phyloP scores from a whole-genome alignment of 2,329 filamentous ascomycete species.

The Exutisphaerella laricina region DNA sequence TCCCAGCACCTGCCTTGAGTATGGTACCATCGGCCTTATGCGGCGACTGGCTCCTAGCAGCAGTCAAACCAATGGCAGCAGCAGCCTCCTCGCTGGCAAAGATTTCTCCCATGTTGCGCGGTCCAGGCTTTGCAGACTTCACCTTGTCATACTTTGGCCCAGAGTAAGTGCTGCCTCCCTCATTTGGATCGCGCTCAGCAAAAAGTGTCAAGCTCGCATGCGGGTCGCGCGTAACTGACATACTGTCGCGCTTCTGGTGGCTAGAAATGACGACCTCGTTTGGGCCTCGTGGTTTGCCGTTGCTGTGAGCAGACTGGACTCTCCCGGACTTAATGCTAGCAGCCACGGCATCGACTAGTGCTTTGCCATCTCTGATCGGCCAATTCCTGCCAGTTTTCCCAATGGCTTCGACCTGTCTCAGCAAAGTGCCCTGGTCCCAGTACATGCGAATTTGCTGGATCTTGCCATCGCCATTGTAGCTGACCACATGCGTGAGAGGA shows the following conservation, averaged over 20 bases:
- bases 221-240: conserved; percentile 39
- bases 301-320: conserved; percentile 25
- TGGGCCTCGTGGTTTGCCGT: conserved; percentile 17
- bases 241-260: conserved; percentile 30
- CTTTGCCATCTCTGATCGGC: conserved; percentile 83
- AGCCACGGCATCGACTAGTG: conserved; percentile 64
- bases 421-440: conserved; percentile 90
- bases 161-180: conserved; percentile 44
- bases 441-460: conserved; percentile 82
- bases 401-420: conserved; percentile 92
- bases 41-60: conserved; percentile 29
- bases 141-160: conserved; percentile 55
- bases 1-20: conserved; percentile 46
- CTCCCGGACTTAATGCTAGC: conserved; percentile 29
- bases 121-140: conserved; percentile 64
- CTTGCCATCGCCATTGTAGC: conserved; percentile 69
- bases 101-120: conserved; percentile 64
- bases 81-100: conserved; percentile 48
- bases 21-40: conserved; percentile 34
- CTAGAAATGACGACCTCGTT: conserved; percentile 24
- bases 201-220: conserved; percentile 71
- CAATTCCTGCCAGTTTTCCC: conserved; percentile 85
- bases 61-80: conserved; percentile 20
- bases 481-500: conserved; percentile 85
- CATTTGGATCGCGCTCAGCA: conserved; percentile 59